Evolutionary conservation across 331 rosid genomes (phyloP).

Genomic region (Quercus phellos): DNA sequence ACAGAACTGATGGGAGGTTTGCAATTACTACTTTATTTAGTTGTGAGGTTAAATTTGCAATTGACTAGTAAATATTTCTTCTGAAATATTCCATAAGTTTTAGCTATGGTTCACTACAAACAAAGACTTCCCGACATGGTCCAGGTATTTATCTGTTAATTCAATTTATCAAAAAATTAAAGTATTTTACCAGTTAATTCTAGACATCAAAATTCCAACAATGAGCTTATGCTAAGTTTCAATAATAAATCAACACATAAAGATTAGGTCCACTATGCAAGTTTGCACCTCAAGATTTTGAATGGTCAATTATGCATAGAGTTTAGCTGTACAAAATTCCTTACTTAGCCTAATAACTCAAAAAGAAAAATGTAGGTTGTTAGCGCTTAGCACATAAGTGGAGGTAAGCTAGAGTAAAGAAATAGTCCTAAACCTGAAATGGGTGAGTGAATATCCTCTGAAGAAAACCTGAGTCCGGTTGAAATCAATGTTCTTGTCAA

Average conservation of each 20-base stretch:
- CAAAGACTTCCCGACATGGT: not conserved
- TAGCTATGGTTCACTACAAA: not conserved
- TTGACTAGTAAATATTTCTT: too few relatives aligned
- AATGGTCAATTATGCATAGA: not conserved
- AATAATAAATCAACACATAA: not conserved
- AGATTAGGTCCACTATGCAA: not conserved
- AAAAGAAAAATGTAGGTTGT: not conserved
- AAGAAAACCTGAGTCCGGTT: conserved; percentile 73
- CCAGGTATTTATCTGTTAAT: not conserved
- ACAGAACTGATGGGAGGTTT: not conserved
- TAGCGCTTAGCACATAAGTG: not conserved
- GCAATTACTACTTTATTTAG: not conserved
- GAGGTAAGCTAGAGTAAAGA: conserved; percentile 1
- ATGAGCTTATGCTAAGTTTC: not conserved
- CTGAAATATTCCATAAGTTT: too few relatives aligned
- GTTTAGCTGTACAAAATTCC: not conserved
- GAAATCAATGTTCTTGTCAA: conserved; percentile 51
- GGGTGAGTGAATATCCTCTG: conserved; percentile 85
- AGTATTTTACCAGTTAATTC: not conserved
- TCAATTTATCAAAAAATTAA: too few relatives aligned
- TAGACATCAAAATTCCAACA: not conserved
- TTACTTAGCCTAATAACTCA: not conserved
- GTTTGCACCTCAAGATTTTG: not conserved
- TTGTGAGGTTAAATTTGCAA: not conserved
- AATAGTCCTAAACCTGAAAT: conserved; percentile 68